Evolutionary conservation across 2,329 filamentous ascomycete genomes (phyloP).

Genomic region (Talaromyces pinophilus): DNA sequence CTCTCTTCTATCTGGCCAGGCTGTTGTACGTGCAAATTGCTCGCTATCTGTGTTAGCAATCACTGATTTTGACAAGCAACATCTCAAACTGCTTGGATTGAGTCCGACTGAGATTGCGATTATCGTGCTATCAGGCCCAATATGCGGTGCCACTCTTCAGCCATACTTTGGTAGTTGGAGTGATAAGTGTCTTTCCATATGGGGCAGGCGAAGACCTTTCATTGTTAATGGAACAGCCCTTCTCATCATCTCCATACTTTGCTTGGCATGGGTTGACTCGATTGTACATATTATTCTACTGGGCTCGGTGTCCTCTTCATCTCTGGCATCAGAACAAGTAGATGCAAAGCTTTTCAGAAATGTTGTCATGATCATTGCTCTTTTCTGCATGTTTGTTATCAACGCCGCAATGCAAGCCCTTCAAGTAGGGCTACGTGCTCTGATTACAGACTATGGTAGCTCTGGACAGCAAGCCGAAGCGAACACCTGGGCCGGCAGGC

Average conservation of each 20-base stretch:
- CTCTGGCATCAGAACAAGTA: background rate
- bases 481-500: background rate
- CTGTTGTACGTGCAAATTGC: background rate
- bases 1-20: background rate
- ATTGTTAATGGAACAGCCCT: background rate
- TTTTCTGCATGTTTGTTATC: background rate
- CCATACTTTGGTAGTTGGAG: slow-evolving; percentile 11
- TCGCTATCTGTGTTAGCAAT: background rate
- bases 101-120: background rate
- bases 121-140: slow-evolving; percentile 4
- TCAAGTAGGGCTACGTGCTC: background rate
- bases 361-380: background rate
- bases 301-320: background rate
- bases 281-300: background rate
- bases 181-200: background rate
- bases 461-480: background rate
- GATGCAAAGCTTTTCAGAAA: background rate
- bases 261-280: slow-evolving; percentile 1
- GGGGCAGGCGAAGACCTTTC: slow-evolving; percentile 9
- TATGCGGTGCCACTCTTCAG: slow-evolving; percentile 10
- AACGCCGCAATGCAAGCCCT: background rate
- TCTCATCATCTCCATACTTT: slow-evolving; percentile 1
- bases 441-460: background rate
- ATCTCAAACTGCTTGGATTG: background rate
- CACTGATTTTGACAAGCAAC: background rate